phyloP scores from a whole-genome alignment of 2,329 filamentous ascomycete species.

The Talaromyces sp. region DNA sequence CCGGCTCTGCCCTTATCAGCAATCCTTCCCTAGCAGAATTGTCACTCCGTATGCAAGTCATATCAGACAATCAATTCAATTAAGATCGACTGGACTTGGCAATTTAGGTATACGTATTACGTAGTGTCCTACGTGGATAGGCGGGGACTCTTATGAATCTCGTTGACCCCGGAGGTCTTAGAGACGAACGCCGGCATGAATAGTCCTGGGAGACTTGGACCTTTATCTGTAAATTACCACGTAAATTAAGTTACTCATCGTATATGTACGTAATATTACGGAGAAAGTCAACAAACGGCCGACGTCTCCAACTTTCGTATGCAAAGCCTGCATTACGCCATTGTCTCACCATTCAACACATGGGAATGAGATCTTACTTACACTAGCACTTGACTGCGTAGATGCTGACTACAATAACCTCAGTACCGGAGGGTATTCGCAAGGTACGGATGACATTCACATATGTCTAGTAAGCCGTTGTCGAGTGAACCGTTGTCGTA shows the following conservation, averaged over 20 bases:
- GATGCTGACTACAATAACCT: neutral
- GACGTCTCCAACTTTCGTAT: neutral
- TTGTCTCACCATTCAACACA: neutral
- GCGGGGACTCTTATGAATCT: neutral
- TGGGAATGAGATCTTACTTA: neutral
- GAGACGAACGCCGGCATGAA: neutral
- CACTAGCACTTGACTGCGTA: neutral
- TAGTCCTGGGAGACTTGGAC: neutral
- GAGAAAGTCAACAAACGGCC: neutral
- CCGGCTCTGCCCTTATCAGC: neutral
- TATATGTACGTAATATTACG: neutral
- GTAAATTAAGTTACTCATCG: neutral
- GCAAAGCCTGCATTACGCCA: neutral
- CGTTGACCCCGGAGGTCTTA: neutral
- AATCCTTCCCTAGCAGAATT: neutral
- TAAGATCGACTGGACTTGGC: neutral
- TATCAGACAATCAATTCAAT: neutral
- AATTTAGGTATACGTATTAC: neutral
- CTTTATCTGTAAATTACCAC: neutral
- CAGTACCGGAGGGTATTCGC: neutral
- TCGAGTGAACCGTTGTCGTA: neutral
- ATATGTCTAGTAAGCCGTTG: neutral
- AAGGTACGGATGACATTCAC: neutral
- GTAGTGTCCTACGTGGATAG: conserved; percentile 3
- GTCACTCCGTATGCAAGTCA: neutral